These are phyloP conservation scores for Abrus pulchellus DNA, from an alignment of 306 rosid species.

Conservation along the genomic window DNA sequence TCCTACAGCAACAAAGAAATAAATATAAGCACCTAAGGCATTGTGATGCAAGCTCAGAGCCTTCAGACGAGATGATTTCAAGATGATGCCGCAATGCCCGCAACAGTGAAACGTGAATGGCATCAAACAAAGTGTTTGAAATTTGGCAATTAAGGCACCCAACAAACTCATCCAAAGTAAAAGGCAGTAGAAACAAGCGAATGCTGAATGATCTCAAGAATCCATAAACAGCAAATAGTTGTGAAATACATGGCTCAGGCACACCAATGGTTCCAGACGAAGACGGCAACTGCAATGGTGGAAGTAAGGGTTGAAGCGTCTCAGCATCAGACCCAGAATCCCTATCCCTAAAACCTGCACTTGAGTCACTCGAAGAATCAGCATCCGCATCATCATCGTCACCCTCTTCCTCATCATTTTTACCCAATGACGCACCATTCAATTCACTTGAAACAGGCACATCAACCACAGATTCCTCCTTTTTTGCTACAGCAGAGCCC, in stretches of 20 bases:
- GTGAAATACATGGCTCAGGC: conserved; percentile 78
- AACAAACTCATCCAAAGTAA: conserved; percentile 89
- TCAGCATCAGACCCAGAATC: conserved; percentile 51
- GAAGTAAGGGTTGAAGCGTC: conserved; percentile 49
- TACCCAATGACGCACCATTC: conserved; percentile 41
- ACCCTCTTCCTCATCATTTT: conserved; percentile 41
- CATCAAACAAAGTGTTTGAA: conserved; percentile 72
- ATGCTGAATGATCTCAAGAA: conserved; percentile 83
- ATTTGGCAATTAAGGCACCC: conserved; percentile 76
- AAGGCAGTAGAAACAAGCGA: conserved; percentile 73
- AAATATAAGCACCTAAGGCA: conserved; percentile 72
- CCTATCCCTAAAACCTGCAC: conserved; percentile 43
- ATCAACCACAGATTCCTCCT: conserved; percentile 49
- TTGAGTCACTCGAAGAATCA: conserved; percentile 60
- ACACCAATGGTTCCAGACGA: conserved; percentile 88
- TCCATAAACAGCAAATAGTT: conserved; percentile 83
- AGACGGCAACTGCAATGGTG: conserved; percentile 66
- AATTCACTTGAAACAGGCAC: conserved; percentile 52
- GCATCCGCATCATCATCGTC: conserved; percentile 50
- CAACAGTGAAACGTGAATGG: conserved; percentile 84
- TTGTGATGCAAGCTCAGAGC: conserved; percentile 73
- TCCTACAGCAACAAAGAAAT: background rate
- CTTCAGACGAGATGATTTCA: conserved; percentile 72
- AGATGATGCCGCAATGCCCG: conserved; percentile 74
- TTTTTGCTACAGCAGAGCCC: conserved; percentile 21